A percentile compares a stretch with the other conserved stretches of the same genome.
Evolutionary conservation across 345 rosid genomes (phyloP).

Genomic region (Citrus sinensis): DNA sequence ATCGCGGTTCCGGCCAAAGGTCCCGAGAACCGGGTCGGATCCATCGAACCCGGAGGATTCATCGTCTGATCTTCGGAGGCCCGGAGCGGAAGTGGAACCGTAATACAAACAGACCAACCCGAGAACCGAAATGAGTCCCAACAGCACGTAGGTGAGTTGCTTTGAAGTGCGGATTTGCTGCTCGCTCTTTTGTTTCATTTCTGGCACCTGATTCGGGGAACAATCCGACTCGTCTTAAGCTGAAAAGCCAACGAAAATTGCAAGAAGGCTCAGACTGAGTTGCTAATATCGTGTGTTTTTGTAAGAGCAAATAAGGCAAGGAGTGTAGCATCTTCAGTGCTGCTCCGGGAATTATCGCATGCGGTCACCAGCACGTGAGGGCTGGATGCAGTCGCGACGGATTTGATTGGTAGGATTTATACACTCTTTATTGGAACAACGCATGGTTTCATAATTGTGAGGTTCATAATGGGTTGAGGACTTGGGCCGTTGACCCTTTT

Average conservation of each 20-base stretch:
- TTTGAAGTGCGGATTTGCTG: constrained; percentile 40
- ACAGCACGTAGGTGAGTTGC: constrained; percentile 49
- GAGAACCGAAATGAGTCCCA: constrained; percentile 55
- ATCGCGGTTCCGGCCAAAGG: constrained; percentile 22
- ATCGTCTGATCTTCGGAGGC: constrained; percentile 50
- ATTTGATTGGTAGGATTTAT: too few species aligned
- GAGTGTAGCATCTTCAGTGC: neutral
- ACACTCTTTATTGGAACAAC: too few species aligned
- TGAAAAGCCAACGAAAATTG: neutral
- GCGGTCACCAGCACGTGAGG: too few species aligned
- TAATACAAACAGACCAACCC: constrained; percentile 73
- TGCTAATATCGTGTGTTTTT: neutral
- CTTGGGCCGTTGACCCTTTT: too few species aligned
- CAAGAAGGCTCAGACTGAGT: too few species aligned
- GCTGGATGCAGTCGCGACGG: too few species aligned
- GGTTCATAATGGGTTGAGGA: too few species aligned
- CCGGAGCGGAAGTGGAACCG: constrained; percentile 76
- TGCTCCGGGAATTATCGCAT: neutral
- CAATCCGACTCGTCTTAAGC: neutral
- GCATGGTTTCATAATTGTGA: too few species aligned
- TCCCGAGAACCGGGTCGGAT: constrained; percentile 37
- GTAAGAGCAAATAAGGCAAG: too few species aligned
- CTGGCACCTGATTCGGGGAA: neutral
- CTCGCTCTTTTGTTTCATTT: constrained; percentile 60
- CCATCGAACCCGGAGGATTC: constrained; percentile 32